A percentile compares a stretch with the other conserved stretches of the same genome.
Evolutionary conservation across 257 asterid genomes (phyloP).

Genomic region (Paulownia fortunei): DNA sequence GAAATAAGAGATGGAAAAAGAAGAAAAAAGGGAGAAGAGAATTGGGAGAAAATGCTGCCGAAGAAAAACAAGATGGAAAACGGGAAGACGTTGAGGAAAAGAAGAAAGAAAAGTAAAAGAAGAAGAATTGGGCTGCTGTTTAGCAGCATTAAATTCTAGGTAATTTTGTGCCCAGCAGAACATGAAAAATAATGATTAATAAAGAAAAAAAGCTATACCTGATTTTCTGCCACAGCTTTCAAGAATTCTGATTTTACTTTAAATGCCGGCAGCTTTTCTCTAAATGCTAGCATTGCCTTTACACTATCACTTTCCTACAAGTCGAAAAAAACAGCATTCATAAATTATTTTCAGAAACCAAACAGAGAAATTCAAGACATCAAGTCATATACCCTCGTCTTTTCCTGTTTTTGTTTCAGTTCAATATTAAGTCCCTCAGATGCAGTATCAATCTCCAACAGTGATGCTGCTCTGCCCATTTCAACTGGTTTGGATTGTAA

Average conservation of each 20-base stretch:
- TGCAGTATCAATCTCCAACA: constrained; percentile 46
- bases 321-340: constrained; percentile 31
- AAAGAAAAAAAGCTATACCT: constrained; percentile 56
- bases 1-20: neutral
- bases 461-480: constrained; percentile 36
- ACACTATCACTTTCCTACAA: constrained; percentile 66
- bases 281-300: constrained; percentile 78
- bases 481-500: constrained; percentile 50
- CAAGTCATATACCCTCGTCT: constrained; percentile 63
- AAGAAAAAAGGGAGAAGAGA: neutral
- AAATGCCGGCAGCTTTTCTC: constrained; percentile 91
- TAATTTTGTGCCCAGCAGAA: neutral
- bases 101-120: neutral
- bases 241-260: constrained; percentile 77
- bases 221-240: constrained; percentile 83
- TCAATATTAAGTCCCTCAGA: constrained; percentile 57
- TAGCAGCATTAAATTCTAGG: neutral
- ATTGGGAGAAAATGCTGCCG: neutral
- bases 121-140: neutral
- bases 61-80: neutral
- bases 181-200: constrained; percentile 1
- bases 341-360: constrained; percentile 21
- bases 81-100: neutral
- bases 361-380: constrained; percentile 24
- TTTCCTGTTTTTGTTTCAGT: constrained; percentile 83